Evolutionary conservation across 352 stramenopile genomes (phyloP), one percentile per base, ranked within the genome.

Genomic region (Pythium scleroteichum): DNA sequence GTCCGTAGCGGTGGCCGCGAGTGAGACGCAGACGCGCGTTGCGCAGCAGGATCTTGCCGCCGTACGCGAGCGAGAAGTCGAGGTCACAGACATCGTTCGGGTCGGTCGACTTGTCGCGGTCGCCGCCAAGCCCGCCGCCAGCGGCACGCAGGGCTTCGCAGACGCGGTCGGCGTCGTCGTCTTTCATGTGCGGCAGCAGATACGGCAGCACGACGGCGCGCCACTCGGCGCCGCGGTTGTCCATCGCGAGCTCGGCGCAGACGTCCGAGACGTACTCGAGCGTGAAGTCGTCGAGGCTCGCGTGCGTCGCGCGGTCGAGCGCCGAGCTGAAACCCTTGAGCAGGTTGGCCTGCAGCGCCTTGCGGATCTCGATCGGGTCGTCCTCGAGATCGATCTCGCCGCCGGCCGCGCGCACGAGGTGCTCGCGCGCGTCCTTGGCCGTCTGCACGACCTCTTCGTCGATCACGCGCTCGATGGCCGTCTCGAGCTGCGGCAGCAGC

Each of bases 11-110:
- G 63, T 98, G 92, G 70, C 94, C 96, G 59, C 94, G 88, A 58
- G 97, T 98, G 32, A 99, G 72, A 53, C 86, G 92, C 66, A 98
- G 95, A 46, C 93, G 94, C 24, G 95, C 97, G 70, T 98, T 98
- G 75, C 98, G 92, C 51, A 99, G 80, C 50, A 99, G 75, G 83
- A 98, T 98, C 79, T 98, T 99, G 35, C 79, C 79, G 53, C 82
- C 82, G 69, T 88, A 91, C 17, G 82, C 82, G 8, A 88, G 65
- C 16, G 82, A 91, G 51, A 91, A 88, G 55, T 89, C 79, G 6
- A 88, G 50, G 55, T 88, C 77, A 53, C 78, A 91, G 9, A 88
- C 73, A 20, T 91, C 82, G 57, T 88, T 88, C 27, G 78, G 76
- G 68, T 88, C 76, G 7, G 68, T 85, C 19, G 74, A 82, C 53